phyloP scores from a whole-genome alignment of 371 early-diverging fungal species.

The Syncephalis fuscata region DNA sequence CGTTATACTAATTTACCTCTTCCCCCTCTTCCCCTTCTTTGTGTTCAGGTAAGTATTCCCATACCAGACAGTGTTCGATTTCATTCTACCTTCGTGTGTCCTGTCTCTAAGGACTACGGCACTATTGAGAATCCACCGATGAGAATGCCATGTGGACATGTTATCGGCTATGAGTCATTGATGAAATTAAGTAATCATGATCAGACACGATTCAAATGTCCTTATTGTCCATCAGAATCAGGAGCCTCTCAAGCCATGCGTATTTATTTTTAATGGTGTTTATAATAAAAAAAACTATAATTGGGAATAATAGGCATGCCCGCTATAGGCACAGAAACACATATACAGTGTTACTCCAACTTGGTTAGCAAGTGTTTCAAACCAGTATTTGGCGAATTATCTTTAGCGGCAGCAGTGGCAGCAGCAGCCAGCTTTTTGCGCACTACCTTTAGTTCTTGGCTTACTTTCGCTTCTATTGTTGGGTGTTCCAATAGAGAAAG shows the following conservation, averaged over 20 bases:
- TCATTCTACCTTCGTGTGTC: conserved; percentile 96
- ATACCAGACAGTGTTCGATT: conserved; percentile 61
- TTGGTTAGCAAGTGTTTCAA: too few relatives aligned
- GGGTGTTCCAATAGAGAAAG: too few relatives aligned
- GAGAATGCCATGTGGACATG: conserved; percentile 97
- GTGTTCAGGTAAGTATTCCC: conserved; percentile 66
- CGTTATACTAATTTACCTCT: background rate
- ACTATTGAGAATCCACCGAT: conserved; percentile 93
- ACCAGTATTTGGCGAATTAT: too few relatives aligned
- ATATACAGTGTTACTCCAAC: too few relatives aligned
- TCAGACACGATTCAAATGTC: conserved; percentile 10
- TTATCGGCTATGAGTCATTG: conserved; percentile 82
- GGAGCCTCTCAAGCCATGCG: conserved; percentile 4
- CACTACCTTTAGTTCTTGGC: too few relatives aligned
- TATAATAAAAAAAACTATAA: too few relatives aligned
- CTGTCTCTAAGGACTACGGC: conserved; percentile 89
- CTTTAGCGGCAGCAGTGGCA: too few relatives aligned
- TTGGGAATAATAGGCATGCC: too few relatives aligned
- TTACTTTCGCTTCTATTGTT: too few relatives aligned
- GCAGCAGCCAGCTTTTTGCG: too few relatives aligned
- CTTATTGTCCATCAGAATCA: conserved; percentile 12
- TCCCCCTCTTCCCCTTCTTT: too few relatives aligned
- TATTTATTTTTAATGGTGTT: conserved; percentile 8
- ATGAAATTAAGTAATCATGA: conserved; percentile 36
- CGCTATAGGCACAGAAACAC: too few relatives aligned